Base-by-base conservation (phyloP, 495 filamentous ascomycete genomes). In the Neurospora sp. region DNA sequence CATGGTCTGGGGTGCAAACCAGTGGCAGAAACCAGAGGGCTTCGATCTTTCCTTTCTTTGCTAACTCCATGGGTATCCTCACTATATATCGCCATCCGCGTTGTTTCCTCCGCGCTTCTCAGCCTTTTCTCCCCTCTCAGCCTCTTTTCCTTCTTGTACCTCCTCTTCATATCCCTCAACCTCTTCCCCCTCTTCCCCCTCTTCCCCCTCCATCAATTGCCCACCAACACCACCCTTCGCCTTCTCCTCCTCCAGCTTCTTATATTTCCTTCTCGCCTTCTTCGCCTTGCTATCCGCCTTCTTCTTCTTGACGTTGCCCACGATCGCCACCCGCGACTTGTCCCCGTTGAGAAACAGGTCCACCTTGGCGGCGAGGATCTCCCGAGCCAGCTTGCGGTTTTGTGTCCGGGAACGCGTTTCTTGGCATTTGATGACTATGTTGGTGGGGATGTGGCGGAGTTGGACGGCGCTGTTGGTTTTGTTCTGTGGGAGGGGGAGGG, bases 391-490 rank as follows among this genome's bases (percentile, higher is more conserved):
- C 84, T 92, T 95, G 71, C 94, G 90, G 81, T 99, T 99, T 82
- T 98, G 94, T 36, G 86, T 85, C 40, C 93, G 90, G 0, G 92
- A 96, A 24, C 96, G 90, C 5, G 96, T 98, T 7, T 90, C 93
- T 82, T 99, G 96, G 48, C 87, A 94, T 81, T 99, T 99, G 13
- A 98, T 85, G 31, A 98, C 94, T 37, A 97, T 83, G 69, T 94
- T 94, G 10, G 94, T 95, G 17, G 94, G 93, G 28, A 92, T 82
- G 83, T 99, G 96, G 72, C 89, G 94, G 36, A 99, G 86, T 79
- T 99, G 96, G 45, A 98, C 96, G 69, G 96, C 96, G 10, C 93
- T 98, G 75, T 90, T 90, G 31, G 96, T 98, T 91, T 99, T 99
- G 84, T 99, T 99, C 92, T 94, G 71, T 42, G 7, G 13, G 19